A percentile compares a stretch with the other conserved stretches of the same genome.
Evolutionary conservation across 345 rosid genomes (phyloP).

Genomic region (Populus nigra): DNA sequence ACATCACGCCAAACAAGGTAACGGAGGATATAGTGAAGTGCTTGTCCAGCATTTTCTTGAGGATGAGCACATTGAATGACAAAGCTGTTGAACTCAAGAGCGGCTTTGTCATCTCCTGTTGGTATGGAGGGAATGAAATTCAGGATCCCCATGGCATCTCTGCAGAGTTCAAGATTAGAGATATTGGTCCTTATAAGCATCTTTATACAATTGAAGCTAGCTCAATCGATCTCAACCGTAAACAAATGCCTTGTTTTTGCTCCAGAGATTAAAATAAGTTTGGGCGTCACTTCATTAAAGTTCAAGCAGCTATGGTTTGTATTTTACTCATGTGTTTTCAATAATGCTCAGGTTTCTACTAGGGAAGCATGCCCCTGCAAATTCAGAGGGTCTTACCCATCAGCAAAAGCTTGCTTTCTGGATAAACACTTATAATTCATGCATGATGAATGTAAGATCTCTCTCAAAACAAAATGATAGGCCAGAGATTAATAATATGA

Average conservation of each 20-base stretch:
- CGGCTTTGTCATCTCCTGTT: constrained; percentile 13
- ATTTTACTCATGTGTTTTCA: constrained; percentile 15
- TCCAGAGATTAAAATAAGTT: constrained; percentile 74
- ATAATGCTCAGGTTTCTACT: constrained; percentile 55
- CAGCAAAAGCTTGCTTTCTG: constrained; percentile 96
- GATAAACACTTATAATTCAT: constrained; percentile 87
- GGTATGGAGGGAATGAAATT: constrained; percentile 21
- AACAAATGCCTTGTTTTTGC: constrained; percentile 51
- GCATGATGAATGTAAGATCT: constrained; percentile 74
- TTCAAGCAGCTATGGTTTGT: background rate
- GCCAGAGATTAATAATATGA: background rate
- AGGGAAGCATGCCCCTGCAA: constrained; percentile 66
- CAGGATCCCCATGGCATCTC: constrained; percentile 60
- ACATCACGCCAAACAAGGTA: constrained; percentile 57
- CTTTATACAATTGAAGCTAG: constrained; percentile 50
- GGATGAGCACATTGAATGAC: constrained; percentile 64
- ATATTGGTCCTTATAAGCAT: constrained; percentile 63
- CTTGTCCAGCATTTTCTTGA: constrained; percentile 54
- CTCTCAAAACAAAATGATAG: background rate
- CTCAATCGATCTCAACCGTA: constrained; percentile 59
- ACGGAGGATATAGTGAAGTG: constrained; percentile 72
- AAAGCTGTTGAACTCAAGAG: constrained; percentile 25
- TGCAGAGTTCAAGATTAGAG: constrained; percentile 40
- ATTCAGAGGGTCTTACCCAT: constrained; percentile 67
- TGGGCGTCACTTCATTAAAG: background rate